A percentile compares a stretch with the other conserved stretches of the same genome.
These are phyloP conservation scores for Colletotrichum higginsianum DNA, from an alignment of 2,329 filamentous ascomycete genomes.

Conservation along the genomic window DNA sequence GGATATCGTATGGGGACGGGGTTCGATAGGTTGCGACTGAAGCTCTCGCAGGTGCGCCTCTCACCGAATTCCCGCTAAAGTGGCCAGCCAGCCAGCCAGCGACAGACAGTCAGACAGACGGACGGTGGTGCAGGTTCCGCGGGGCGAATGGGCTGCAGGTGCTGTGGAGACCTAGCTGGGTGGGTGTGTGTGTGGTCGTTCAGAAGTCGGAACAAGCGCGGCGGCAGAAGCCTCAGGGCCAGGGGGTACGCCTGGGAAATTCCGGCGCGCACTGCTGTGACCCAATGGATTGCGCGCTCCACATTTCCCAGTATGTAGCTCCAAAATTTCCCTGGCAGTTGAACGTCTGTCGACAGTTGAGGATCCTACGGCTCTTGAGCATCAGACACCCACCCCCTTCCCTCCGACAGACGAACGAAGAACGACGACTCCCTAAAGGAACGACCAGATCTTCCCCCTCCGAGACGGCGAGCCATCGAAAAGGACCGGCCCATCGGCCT, in stretches of 20 bases:
- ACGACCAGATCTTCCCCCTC: background rate
- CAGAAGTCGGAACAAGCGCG: background rate
- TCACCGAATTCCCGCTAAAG: conserved; percentile 19
- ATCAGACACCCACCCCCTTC: no score
- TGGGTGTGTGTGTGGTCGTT: background rate
- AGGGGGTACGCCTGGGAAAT: conserved; percentile 27
- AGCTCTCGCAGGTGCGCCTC: conserved; percentile 5
- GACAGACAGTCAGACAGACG: background rate
- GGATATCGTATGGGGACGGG: background rate
- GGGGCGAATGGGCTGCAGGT: conserved; percentile 23
- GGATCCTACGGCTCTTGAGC: background rate
- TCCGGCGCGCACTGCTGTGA: conserved; percentile 14
- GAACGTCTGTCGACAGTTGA: conserved; percentile 16
- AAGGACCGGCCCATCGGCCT: background rate
- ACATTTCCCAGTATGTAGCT: conserved; percentile 18
- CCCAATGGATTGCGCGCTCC: conserved; percentile 16
- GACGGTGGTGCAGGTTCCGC: conserved; percentile 7
- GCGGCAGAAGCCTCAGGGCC: background rate
- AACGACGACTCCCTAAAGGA: background rate
- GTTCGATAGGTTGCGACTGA: background rate
- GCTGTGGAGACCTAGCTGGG: conserved; percentile 8
- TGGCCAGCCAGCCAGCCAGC: background rate
- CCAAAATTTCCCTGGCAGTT: conserved; percentile 38
- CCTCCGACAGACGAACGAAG: conserved; percentile 12
- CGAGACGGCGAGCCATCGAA: background rate